These are phyloP conservation scores for Phytophthora sp. DNA, from an alignment of 352 stramenopile genomes.

Conservation along the genomic window DNA sequence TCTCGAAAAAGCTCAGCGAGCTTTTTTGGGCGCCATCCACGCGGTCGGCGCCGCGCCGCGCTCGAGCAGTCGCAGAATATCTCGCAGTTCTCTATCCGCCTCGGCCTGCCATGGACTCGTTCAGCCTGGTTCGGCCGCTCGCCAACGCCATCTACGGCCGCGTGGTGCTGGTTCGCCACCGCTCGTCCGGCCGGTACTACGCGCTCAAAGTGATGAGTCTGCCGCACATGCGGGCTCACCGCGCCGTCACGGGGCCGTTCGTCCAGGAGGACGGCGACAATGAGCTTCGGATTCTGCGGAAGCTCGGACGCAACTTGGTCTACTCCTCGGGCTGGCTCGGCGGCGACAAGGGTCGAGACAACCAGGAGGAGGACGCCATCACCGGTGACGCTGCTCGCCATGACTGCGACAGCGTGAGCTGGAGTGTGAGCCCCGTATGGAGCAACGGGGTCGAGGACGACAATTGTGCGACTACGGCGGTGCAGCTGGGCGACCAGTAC, in stretches of 20 bases:
- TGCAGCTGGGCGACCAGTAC: conserved; percentile 28
- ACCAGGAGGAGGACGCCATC: background rate
- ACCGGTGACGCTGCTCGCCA: no score
- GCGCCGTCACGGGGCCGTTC: conserved; percentile 41
- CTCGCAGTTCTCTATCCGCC: conserved; percentile 11
- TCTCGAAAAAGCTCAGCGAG: background rate
- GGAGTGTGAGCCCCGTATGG: conserved; percentile 41
- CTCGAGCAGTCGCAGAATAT: conserved; percentile 15
- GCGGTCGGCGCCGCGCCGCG: no score
- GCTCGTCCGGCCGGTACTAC: conserved; percentile 35
- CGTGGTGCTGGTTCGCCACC: conserved; percentile 51
- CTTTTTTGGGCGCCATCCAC: conserved; percentile 16
- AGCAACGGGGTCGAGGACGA: conserved; percentile 10
- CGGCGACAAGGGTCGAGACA: background rate
- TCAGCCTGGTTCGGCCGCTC: conserved; percentile 47
- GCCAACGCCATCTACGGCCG: conserved; percentile 61
- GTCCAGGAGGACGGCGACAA: conserved; percentile 53
- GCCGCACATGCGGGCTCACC: conserved; percentile 51
- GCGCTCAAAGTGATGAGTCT: conserved; percentile 76
- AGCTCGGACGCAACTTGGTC: conserved; percentile 40
- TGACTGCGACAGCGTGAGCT: conserved; percentile 10
- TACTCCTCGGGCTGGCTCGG: background rate
- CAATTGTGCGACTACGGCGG: background rate
- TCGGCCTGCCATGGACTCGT: conserved; percentile 45
- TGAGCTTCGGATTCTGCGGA: conserved; percentile 51